These are phyloP conservation scores for Berberis thunbergii DNA, from an alignment of 164 flowering plant species.

Conservation along the genomic window DNA sequence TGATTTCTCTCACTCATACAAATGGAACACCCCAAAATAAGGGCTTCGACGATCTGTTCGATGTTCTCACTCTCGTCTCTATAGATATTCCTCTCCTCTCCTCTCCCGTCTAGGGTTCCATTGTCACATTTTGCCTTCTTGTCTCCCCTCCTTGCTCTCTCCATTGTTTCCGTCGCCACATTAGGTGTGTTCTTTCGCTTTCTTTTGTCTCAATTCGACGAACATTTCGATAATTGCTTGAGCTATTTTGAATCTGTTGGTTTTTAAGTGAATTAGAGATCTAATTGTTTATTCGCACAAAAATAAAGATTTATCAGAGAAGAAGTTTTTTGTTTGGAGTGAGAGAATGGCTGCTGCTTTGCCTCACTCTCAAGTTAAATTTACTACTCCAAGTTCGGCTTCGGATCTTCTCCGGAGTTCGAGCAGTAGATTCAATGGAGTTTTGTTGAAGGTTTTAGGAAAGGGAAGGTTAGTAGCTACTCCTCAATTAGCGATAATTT, in stretches of 20 bases:
- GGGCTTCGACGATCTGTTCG: constrained; percentile 13
- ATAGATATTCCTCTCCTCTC: background rate
- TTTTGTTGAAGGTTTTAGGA: constrained; percentile 29
- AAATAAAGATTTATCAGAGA: background rate
- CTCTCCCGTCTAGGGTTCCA: background rate
- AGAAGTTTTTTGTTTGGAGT: background rate
- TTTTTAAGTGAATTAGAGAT: background rate
- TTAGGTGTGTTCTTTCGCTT: background rate
- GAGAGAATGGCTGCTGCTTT: constrained; percentile 21
- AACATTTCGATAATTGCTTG: too few species aligned
- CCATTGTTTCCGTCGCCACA: background rate
- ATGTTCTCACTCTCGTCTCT: constrained; percentile 17
- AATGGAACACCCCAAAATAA: background rate
- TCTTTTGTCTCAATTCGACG: background rate
- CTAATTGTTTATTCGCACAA: background rate
- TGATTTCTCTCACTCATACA: background rate
- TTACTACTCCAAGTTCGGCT: constrained; percentile 34
- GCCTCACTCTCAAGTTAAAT: constrained; percentile 28
- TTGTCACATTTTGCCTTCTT: background rate
- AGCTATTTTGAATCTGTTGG: background rate
- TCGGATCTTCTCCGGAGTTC: constrained; percentile 69
- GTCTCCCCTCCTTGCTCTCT: background rate
- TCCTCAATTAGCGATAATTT: constrained; percentile 28
- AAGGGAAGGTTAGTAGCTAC: constrained; percentile 21
- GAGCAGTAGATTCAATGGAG: constrained; percentile 35